Evolutionary conservation across 2,329 filamentous ascomycete genomes (phyloP).

Genomic region (Arthroderma sp.): DNA sequence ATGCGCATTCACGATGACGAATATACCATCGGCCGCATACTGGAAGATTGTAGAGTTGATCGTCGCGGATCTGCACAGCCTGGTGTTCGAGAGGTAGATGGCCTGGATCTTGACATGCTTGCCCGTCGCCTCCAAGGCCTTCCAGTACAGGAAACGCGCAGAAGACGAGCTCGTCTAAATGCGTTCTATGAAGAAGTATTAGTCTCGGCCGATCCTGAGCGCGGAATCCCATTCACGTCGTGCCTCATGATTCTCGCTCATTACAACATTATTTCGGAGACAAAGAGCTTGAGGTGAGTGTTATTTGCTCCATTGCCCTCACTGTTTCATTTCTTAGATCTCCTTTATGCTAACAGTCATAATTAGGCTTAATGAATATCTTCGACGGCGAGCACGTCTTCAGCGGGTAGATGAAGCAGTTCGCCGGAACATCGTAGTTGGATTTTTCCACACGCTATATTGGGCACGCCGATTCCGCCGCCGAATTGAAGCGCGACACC

Average conservation of each 20-base stretch:
- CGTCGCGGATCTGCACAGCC: conserved; percentile 32
- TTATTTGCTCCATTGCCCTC: conserved; percentile 3
- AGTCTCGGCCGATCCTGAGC: conserved; percentile 78
- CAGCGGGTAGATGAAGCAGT: conserved; percentile 94
- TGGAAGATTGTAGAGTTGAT: conserved; percentile 65
- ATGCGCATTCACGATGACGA: conserved; percentile 93
- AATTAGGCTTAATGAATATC: conserved; percentile 73
- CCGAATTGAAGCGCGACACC: conserved; percentile 57
- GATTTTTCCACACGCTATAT: conserved; percentile 89
- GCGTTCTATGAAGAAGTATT: conserved; percentile 96
- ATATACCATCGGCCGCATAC: conserved; percentile 70
- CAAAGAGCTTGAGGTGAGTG: conserved; percentile 70
- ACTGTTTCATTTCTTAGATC: conserved; percentile 17
- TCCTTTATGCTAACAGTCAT: background rate
- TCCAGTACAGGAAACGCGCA: conserved; percentile 60
- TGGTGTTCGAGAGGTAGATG: conserved; percentile 31
- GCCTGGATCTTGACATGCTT: conserved; percentile 61
- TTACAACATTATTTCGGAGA: conserved; percentile 97
- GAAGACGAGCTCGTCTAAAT: conserved; percentile 68
- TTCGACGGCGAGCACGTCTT: conserved; percentile 75
- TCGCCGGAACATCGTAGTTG: conserved; percentile 73
- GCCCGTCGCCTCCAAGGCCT: conserved; percentile 60
- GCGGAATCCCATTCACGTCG: conserved; percentile 80
- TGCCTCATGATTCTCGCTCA: conserved; percentile 93
- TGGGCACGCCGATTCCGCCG: conserved; percentile 74